phyloP scores from a whole-genome alignment of 2,329 filamentous ascomycete species.

The Fusarium sp. region DNA sequence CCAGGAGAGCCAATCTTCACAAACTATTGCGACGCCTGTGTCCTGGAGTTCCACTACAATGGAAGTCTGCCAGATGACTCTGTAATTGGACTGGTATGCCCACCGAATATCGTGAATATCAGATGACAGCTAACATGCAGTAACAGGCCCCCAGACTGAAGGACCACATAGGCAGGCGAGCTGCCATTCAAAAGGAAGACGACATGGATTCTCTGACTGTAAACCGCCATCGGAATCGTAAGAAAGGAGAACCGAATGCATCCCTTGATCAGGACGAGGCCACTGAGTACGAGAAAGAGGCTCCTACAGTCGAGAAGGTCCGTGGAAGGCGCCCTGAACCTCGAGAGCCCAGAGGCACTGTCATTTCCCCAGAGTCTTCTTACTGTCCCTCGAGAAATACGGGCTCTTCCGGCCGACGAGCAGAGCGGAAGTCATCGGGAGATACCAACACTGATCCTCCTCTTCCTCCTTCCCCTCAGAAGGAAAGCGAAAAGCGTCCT shows the following conservation, averaged over 20 bases:
- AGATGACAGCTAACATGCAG: conserved; percentile 7
- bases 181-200: conserved; percentile 6
- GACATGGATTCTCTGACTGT: conserved; percentile 21
- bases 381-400: conserved; percentile 35
- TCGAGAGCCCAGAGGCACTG: neutral
- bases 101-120: neutral
- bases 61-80: conserved; percentile 43
- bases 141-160: neutral
- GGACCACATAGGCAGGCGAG: neutral
- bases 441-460: conserved; percentile 30
- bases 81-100: conserved; percentile 40
- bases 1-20: conserved; percentile 42
- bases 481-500: neutral
- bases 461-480: neutral
- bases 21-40: conserved; percentile 48
- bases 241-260: neutral
- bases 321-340: conserved; percentile 8
- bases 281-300: neutral
- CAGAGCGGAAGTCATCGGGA: conserved; percentile 36
- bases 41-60: conserved; percentile 32
- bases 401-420: conserved; percentile 44
- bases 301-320: neutral
- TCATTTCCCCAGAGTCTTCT: conserved; percentile 10
- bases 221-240: conserved; percentile 5
- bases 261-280: neutral